phyloP scores from a whole-genome alignment of 305 asterid species.

The Caryopteris hybrid region DNA sequence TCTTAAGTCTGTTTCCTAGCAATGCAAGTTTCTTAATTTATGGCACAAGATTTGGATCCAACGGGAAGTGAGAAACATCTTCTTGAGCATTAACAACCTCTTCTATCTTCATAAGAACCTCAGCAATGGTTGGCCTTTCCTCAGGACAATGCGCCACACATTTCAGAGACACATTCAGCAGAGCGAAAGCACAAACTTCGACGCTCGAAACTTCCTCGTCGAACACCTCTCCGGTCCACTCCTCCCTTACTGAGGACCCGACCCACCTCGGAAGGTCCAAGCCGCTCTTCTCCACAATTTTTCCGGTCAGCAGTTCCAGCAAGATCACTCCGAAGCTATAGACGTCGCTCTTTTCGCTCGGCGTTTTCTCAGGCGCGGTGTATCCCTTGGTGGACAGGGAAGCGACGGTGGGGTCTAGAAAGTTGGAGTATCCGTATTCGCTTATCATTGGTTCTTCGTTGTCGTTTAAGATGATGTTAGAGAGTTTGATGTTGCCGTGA shows the following conservation, averaged over 20 bases:
- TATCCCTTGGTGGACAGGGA: slow-evolving; percentile 19
- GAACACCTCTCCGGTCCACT: slow-evolving; percentile 46
- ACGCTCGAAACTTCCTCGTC: slow-evolving; percentile 24
- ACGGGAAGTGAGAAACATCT: background rate
- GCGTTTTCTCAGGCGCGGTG: slow-evolving; percentile 26
- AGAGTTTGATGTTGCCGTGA: slow-evolving; percentile 46
- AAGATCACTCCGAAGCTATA: slow-evolving; percentile 39
- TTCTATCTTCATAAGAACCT: slow-evolving; percentile 31
- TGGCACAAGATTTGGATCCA: no score
- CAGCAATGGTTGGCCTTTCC: slow-evolving; percentile 34
- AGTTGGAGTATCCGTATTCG: slow-evolving; percentile 36
- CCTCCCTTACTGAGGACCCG: slow-evolving; percentile 38
- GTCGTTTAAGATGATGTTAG: slow-evolving; percentile 37
- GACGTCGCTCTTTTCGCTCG: slow-evolving; percentile 28
- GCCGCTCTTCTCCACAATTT: slow-evolving; percentile 29
- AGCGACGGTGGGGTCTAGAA: slow-evolving; percentile 2
- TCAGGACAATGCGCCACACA: slow-evolving; percentile 29
- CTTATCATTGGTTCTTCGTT: slow-evolving; percentile 35
- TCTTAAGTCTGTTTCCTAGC: no score
- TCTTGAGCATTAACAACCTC: slow-evolving; percentile 29
- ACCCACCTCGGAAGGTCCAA: slow-evolving; percentile 46
- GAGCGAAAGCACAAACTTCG: slow-evolving; percentile 37
- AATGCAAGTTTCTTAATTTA: no score
- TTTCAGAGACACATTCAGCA: slow-evolving; percentile 36
- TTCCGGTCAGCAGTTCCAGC: slow-evolving; percentile 43